A percentile compares a stretch with the other conserved stretches of the same genome.
Conservation (phyloP, 2,329 filamentous ascomycete genomes). For the Ascochyta clinopodiicola region DNA sequence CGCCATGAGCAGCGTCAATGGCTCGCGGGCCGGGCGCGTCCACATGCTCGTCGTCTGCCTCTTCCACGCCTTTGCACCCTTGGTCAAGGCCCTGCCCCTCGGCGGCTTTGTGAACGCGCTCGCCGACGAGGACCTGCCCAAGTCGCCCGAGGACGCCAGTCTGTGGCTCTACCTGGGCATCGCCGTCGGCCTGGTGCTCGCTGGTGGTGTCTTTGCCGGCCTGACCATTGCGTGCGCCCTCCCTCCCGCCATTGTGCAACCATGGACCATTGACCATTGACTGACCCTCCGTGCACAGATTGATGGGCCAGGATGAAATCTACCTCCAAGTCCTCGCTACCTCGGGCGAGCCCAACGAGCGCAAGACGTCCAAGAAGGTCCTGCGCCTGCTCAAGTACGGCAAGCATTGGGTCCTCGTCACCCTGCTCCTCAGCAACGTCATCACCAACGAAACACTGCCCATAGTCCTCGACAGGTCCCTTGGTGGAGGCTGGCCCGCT, state of each 20-base stretch:
- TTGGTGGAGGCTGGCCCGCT: conserved; percentile 93
- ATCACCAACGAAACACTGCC: conserved; percentile 94
- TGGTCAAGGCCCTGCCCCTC: conserved; percentile 45
- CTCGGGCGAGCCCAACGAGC: conserved; percentile 83
- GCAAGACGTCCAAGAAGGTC: conserved; percentile 82
- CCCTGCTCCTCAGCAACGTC: conserved; percentile 90
- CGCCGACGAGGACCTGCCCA: conserved; percentile 41
- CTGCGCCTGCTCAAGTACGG: conserved; percentile 80
- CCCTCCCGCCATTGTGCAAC: conserved; percentile 7
- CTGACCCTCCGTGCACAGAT: conserved; percentile 47
- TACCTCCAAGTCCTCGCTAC: conserved; percentile 94
- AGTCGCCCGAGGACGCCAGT: conserved; percentile 61
- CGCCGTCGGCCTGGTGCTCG: conserved; percentile 80
- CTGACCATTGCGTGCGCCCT: conserved; percentile 81
- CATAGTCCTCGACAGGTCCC: conserved; percentile 90
- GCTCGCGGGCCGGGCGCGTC: conserved; percentile 33
- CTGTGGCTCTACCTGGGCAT: conserved; percentile 83
- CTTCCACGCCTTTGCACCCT: conserved; percentile 41
- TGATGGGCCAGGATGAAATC: conserved; percentile 86
- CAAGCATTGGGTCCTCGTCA: conserved; percentile 98
- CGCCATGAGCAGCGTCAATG: conserved; percentile 34
- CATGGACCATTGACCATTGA: background rate
- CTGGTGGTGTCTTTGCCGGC: conserved; percentile 92
- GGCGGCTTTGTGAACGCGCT: conserved; percentile 31
- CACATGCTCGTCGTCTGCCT: conserved; percentile 38